Percentiles rank a stretch among this genome's conserved stretches.
These are phyloP conservation scores for Pythium monospermum DNA, from an alignment of 352 stramenopile species.

Conservation along the genomic window DNA sequence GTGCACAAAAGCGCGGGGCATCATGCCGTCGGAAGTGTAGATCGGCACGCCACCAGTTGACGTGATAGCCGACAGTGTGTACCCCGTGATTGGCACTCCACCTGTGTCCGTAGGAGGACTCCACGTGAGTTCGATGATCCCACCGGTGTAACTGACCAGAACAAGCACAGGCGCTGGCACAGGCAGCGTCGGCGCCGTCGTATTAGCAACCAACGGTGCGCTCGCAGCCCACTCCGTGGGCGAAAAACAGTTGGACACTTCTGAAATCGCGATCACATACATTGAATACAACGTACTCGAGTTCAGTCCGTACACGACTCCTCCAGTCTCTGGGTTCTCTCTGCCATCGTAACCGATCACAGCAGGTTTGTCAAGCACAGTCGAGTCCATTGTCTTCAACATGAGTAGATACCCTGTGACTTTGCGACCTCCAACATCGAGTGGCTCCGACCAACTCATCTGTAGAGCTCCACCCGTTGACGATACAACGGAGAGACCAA, in stretches of 20 bases:
- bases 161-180: slow-evolving; percentile 9
- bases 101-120: slow-evolving; percentile 15
- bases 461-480: slow-evolving; percentile 37
- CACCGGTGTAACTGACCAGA: slow-evolving; percentile 17
- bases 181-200: slow-evolving; percentile 15
- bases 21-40: slow-evolving; percentile 19
- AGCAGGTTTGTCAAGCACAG: neutral
- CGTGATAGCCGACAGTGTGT: slow-evolving; percentile 11
- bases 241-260: slow-evolving; percentile 22
- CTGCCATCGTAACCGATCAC: slow-evolving; percentile 49
- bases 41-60: slow-evolving; percentile 14
- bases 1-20: slow-evolving; percentile 30
- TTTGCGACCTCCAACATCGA: slow-evolving; percentile 41
- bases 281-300: slow-evolving; percentile 22
- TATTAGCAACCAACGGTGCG: slow-evolving; percentile 6
- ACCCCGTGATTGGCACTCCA: slow-evolving; percentile 19
- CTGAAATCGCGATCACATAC: slow-evolving; percentile 15
- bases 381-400: slow-evolving; percentile 15
- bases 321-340: neutral
- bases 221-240: slow-evolving; percentile 9
- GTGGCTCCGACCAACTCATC: slow-evolving; percentile 44
- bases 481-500: slow-evolving; percentile 21
- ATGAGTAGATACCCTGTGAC: slow-evolving; percentile 47
- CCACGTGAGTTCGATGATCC: slow-evolving; percentile 24
- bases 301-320: slow-evolving; percentile 20